Percentiles rank a stretch among this genome's conserved stretches.
phyloP scores from a whole-genome alignment of 352 stramenopile species.

The Phytopythium helicoides region DNA sequence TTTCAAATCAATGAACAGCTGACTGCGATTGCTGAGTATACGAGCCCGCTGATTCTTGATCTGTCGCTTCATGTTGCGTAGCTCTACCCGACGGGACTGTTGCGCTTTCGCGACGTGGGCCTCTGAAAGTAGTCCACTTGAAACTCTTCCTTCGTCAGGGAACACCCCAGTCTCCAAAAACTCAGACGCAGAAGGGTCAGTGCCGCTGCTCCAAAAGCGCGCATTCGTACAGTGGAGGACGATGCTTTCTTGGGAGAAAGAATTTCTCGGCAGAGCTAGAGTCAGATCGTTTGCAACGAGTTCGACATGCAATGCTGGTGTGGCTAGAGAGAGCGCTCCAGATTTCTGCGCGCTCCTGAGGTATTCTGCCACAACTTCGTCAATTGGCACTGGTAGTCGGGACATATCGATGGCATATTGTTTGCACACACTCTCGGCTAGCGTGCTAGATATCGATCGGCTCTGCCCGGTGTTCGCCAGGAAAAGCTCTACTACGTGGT shows the following conservation, averaged over 20 bases:
- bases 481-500: conserved; percentile 37
- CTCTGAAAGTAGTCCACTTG: conserved; percentile 30
- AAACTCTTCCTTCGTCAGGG: conserved; percentile 49
- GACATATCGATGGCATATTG: conserved; percentile 30
- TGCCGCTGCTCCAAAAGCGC: conserved; percentile 65
- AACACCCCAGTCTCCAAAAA: conserved; percentile 81
- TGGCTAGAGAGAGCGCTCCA: conserved; percentile 10
- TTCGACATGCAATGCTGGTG: conserved; percentile 43
- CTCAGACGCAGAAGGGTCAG: conserved; percentile 57
- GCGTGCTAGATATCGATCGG: conserved; percentile 22
- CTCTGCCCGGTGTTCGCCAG: conserved; percentile 27
- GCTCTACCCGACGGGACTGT: conserved; percentile 56
- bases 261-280: conserved; percentile 75
- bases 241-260: conserved; percentile 74
- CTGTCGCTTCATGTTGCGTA: conserved; percentile 67
- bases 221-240: conserved; percentile 74
- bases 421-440: conserved; percentile 27
- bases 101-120: conserved; percentile 49
- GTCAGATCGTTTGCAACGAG: conserved; percentile 78
- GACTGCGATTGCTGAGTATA: conserved; percentile 76
- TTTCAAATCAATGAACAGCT: conserved; percentile 80
- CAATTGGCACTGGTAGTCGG: conserved; percentile 32
- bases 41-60: conserved; percentile 84
- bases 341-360: conserved; percentile 14
- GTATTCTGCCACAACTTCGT: conserved; percentile 39